Percentiles rank a stretch among this genome's conserved stretches.
Conservation (phyloP, 116 monocot species). For the Trichopus zeylanicus region DNA sequence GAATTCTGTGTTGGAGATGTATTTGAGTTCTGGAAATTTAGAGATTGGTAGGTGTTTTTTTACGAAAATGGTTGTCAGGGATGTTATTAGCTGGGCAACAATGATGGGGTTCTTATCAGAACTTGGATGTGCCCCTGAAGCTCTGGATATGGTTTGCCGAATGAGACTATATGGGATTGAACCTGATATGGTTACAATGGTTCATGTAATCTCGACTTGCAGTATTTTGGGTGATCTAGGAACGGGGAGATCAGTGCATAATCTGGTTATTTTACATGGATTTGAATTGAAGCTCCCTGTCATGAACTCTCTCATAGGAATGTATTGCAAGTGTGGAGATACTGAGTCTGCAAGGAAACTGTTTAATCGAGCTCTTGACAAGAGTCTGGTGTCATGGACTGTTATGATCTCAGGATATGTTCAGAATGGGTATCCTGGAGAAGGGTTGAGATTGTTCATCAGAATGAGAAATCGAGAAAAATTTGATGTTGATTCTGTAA, state of each 20-base stretch:
- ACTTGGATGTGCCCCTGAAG: not conserved
- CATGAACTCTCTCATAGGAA: slow-evolving; percentile 43
- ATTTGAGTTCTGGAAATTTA: slow-evolving; percentile 7
- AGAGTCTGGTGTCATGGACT: slow-evolving; percentile 62
- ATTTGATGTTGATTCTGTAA: slow-evolving; percentile 2
- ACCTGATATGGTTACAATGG: slow-evolving; percentile 41
- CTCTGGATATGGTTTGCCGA: slow-evolving; percentile 1
- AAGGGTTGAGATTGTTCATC: slow-evolving; percentile 1
- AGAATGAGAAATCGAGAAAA: slow-evolving; percentile 3
- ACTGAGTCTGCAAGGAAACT: slow-evolving; percentile 23
- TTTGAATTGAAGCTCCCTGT: slow-evolving; percentile 23
- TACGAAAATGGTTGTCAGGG: not conserved
- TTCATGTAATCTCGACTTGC: slow-evolving; percentile 50
- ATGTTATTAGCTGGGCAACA: slow-evolving; percentile 6
- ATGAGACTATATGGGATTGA: slow-evolving; percentile 20
- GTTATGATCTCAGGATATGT: slow-evolving; percentile 49
- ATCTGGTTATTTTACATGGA: slow-evolving; percentile 32
- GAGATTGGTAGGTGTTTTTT: slow-evolving; percentile 1
- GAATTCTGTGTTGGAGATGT: slow-evolving; percentile 11
- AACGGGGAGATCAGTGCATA: slow-evolving; percentile 38
- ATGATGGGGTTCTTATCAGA: slow-evolving; percentile 2
- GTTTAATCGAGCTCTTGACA: slow-evolving; percentile 35
- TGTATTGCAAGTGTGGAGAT: slow-evolving; percentile 61
- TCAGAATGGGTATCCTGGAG: slow-evolving; percentile 3
- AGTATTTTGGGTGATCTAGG: slow-evolving; percentile 17